These are phyloP conservation scores for Phialocephala sp. DNA, from an alignment of 2,329 filamentous ascomycete genomes.

Conservation along the genomic window DNA sequence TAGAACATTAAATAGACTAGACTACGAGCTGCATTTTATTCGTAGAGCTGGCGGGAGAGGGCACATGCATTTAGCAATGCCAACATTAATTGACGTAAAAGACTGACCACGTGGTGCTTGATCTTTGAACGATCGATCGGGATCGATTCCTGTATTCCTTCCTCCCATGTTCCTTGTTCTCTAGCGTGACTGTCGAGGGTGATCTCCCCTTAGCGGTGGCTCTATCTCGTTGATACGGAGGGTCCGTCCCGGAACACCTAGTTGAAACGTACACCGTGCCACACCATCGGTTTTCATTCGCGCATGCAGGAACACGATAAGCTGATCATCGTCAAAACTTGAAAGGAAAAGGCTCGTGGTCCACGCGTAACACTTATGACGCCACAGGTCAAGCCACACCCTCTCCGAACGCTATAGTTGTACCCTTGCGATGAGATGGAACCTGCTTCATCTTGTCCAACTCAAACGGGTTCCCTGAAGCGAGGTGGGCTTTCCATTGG, in stretches of 20 bases:
- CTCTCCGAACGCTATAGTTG: background rate
- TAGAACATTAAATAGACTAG: too few species aligned
- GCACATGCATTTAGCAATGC: too few species aligned
- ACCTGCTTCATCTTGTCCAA: background rate
- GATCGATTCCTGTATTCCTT: background rate
- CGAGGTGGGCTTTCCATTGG: background rate
- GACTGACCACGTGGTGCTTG: too few species aligned
- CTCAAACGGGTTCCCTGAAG: background rate
- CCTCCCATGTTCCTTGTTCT: background rate
- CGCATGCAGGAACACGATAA: conserved; percentile 1
- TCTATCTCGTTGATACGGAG: conserved; percentile 4
- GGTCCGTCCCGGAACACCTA: background rate
- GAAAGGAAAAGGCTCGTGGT: background rate
- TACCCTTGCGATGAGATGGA: background rate
- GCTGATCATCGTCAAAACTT: conserved; percentile 14
- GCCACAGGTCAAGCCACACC: conserved; percentile 12
- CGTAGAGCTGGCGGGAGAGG: too few species aligned
- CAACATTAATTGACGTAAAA: too few species aligned
- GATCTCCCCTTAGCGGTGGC: conserved; percentile 19
- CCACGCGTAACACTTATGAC: conserved; percentile 2
- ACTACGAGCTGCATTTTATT: too few species aligned
- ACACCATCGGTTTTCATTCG: conserved; percentile 3
- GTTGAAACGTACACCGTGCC: conserved; percentile 16
- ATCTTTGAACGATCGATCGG: background rate
- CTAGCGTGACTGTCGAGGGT: background rate